These are phyloP conservation scores for Meredithiella fracta DNA, from an alignment of 2,329 filamentous ascomycete genomes.

Conservation along the genomic window DNA sequence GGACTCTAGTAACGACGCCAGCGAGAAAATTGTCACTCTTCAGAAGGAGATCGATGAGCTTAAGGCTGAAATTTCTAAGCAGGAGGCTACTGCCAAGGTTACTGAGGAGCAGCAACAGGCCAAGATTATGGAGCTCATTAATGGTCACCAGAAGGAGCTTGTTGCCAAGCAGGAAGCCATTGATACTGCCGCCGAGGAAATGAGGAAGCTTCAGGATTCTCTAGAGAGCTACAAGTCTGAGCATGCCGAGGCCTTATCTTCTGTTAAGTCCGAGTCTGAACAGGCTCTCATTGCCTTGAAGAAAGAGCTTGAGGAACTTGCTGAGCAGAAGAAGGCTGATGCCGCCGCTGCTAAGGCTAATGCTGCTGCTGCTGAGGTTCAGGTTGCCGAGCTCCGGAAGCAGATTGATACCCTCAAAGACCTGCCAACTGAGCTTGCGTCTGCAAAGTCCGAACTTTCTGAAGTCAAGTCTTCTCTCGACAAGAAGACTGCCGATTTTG, in stretches of 20 bases:
- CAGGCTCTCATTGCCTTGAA: conserved; percentile 20
- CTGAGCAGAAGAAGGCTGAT: conserved; percentile 5
- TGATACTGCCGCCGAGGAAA: conserved; percentile 20
- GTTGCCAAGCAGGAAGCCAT: conserved; percentile 21
- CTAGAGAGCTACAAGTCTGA: conserved; percentile 4
- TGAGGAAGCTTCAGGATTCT: conserved; percentile 19
- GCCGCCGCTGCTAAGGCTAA: conserved; percentile 21
- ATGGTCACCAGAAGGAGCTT: conserved; percentile 11
- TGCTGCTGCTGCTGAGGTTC: too few relatives aligned
- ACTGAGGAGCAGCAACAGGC: conserved; percentile 10
- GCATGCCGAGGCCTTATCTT: conserved; percentile 16
- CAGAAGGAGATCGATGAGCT: conserved; percentile 22
- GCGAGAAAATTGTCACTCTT: conserved; percentile 39
- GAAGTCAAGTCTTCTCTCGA: not conserved
- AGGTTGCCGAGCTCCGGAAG: conserved; percentile 30
- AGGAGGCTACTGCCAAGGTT: conserved; percentile 18
- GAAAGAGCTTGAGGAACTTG: conserved; percentile 10
- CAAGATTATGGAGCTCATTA: conserved; percentile 11
- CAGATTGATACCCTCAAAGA: conserved; percentile 41
- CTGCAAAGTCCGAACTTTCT: conserved; percentile 4
- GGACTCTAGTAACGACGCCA: conserved; percentile 18
- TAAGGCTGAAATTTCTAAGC: conserved; percentile 17
- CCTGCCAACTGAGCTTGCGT: conserved; percentile 6
- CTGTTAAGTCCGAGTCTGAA: conserved; percentile 10
- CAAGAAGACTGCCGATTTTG: not conserved